Percentiles rank a stretch among this genome's conserved stretches.
These are phyloP conservation scores for Candida tunisiensis DNA, from an alignment of 1,139 yeast species.

Conservation along the genomic window DNA sequence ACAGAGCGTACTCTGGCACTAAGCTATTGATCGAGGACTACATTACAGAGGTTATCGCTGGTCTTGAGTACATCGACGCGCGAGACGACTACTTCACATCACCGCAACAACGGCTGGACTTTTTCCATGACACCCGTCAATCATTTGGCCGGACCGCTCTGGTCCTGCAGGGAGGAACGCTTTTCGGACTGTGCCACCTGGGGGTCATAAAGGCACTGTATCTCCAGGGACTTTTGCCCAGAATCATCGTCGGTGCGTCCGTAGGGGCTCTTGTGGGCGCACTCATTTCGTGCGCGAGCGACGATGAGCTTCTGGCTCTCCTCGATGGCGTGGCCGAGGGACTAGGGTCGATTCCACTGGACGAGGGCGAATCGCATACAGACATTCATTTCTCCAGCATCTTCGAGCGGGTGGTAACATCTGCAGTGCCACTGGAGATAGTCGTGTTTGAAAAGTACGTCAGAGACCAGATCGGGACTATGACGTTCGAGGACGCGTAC, in stretches of 20 bases:
- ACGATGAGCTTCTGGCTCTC: constrained; percentile 28
- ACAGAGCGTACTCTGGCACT: constrained; percentile 76
- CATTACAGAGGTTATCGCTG: constrained; percentile 53
- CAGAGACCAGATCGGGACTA: constrained; percentile 56
- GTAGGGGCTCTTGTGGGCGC: constrained; percentile 92
- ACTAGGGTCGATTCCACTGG: too few species aligned
- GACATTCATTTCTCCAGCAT: constrained; percentile 21
- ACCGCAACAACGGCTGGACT: constrained; percentile 34
- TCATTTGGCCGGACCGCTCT: constrained; percentile 85
- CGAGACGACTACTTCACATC: constrained; percentile 2
- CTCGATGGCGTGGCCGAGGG: constrained; percentile 21
- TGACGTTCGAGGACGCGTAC: constrained; percentile 89
- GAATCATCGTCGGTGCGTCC: constrained; percentile 84
- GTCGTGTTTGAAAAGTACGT: constrained; percentile 66
- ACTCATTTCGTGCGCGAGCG: constrained; percentile 52
- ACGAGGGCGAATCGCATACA: too few species aligned
- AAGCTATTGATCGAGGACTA: constrained; percentile 79
- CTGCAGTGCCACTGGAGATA: constrained; percentile 78
- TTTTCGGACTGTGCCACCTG: constrained; percentile 83
- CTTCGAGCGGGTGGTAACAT: constrained; percentile 23
- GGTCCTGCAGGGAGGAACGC: constrained; percentile 82
- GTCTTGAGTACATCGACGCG: constrained; percentile 36
- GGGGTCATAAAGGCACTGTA: constrained; percentile 80
- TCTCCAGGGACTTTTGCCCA: constrained; percentile 58
- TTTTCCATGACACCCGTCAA: constrained; percentile 81